Evolutionary conservation across 352 stramenopile species (phyloP), one percentile per base, ranked within the genome.

Genomic region (Globisporangium spiculum): DNA sequence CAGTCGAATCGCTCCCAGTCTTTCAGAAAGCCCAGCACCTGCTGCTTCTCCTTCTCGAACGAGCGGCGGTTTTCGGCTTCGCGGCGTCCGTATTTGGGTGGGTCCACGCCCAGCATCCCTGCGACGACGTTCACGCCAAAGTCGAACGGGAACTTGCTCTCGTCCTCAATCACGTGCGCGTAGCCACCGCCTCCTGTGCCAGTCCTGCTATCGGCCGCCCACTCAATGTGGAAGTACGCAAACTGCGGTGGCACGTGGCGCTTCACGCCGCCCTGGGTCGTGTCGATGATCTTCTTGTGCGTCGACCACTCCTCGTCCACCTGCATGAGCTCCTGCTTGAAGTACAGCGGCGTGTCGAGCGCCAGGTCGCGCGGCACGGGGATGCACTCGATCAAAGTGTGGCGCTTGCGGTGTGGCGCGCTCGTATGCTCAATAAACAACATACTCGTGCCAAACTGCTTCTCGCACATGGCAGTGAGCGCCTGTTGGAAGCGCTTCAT

Each of bases 221-320:
- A 96, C 69, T 92, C 84, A 50, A 96, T 91, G 68, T 96, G 84
- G 66, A 94, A 96, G 57, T 94, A 96, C 30, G 86, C 72, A 66
- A 94, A 93, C n/a, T 90, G 85, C 24, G 79, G 75, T 7, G 88
- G 88, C 5, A 96, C 75, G 48, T 90, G 77, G 30, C 75, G 79
- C 64, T 79, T 80, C 38, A 94, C 72, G 3, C 84, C 84, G 8
- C 81, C 80, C 50, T 85, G 78, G 55, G 66, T 81, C 9, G 84
- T 93, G 63, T 92, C 79, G 61, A 96, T 86, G 58, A 96, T 83
- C 68, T 91, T 90, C 64, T 90, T 88, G 73, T 96, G 88, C 18
- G 85, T 92, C 27, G 79, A 74, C 86, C 86, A 96, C 65, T 93
- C 88, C 48, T 85, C 79, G 66, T 92, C 80, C 3, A 78, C 84